Evolutionary conservation across 768 basidiomycete species (phyloP).

Genomic region (Coprinellus aureogranulatus): DNA sequence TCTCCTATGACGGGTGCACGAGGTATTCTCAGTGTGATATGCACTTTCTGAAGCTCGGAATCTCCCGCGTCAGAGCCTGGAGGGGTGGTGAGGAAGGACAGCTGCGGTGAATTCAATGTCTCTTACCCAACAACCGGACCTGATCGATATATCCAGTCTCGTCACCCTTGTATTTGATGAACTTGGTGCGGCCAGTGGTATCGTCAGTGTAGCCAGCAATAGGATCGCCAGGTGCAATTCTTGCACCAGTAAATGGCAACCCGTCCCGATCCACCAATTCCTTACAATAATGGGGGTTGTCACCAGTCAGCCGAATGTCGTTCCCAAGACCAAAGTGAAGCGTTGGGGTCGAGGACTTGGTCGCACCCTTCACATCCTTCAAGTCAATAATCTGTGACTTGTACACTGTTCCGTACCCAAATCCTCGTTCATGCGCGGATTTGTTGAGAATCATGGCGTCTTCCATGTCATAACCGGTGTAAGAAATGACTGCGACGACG

Average conservation of each 20-base stretch:
- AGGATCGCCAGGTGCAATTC: slow-evolving; percentile 69
- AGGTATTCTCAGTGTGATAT: slow-evolving; percentile 89
- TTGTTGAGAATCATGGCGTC: slow-evolving; percentile 99
- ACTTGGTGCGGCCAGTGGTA: slow-evolving; percentile 73
- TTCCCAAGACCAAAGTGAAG: slow-evolving; percentile 89
- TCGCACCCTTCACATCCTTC: slow-evolving; percentile 70
- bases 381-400: slow-evolving; percentile 92
- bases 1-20: slow-evolving; percentile 97
- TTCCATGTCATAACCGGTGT: slow-evolving; percentile 99
- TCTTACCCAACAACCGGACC: slow-evolving; percentile 82
- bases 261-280: slow-evolving; percentile 78
- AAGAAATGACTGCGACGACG: slow-evolving; percentile 98
- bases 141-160: slow-evolving; percentile 87
- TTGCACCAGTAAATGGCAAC: slow-evolving; percentile 72
- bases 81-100: neutral
- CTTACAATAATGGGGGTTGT: slow-evolving; percentile 39
- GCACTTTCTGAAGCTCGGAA: slow-evolving; percentile 85
- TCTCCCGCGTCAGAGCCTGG: slow-evolving; percentile 85
- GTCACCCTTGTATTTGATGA: slow-evolving; percentile 96
- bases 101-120: neutral
- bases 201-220: slow-evolving; percentile 89
- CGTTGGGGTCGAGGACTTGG: slow-evolving; percentile 56
- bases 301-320: slow-evolving; percentile 60
- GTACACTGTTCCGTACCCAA: slow-evolving; percentile 95
- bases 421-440: slow-evolving; percentile 96